phyloP scores from a whole-genome alignment of 352 stramenopile species.

The Phytophthora palmivora region DNA sequence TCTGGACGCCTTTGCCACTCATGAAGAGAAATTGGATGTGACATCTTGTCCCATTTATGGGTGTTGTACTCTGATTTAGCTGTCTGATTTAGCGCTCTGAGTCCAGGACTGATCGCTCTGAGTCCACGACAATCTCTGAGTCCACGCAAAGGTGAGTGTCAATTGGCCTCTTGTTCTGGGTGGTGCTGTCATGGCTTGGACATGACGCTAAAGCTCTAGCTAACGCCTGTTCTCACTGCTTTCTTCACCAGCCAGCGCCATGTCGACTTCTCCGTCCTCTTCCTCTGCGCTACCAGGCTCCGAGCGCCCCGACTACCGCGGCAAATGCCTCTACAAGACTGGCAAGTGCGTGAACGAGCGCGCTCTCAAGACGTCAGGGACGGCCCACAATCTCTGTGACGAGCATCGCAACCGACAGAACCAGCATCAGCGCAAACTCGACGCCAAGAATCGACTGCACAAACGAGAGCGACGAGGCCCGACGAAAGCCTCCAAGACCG shows the following conservation, averaged over 20 bases:
- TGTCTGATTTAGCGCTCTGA: no score
- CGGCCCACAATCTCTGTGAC: conserved; percentile 87
- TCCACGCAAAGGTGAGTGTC: no score
- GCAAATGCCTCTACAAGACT: conserved; percentile 89
- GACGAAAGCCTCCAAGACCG: not conserved
- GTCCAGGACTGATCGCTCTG: no score
- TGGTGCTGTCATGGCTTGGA: conserved; percentile 17
- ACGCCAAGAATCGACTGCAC: conserved; percentile 80
- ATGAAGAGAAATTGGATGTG: conserved; percentile 34
- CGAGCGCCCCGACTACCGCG: conserved; percentile 60
- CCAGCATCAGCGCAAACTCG: conserved; percentile 88
- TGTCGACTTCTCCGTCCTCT: conserved; percentile 17
- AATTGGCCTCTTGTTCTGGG: not conserved
- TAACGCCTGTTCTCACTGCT: conserved; percentile 8
- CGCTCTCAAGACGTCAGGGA: conserved; percentile 84
- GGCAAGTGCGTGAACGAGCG: conserved; percentile 88
- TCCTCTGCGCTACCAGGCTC: conserved; percentile 23
- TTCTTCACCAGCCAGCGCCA: conserved; percentile 12
- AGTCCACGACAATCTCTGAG: no score
- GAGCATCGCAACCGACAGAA: conserved; percentile 86
- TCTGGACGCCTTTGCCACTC: conserved; percentile 63
- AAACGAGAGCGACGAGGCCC: conserved; percentile 61
- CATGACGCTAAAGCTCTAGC: conserved; percentile 18
- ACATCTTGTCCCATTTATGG: no score
- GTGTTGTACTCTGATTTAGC: no score